Conservation (phyloP, 164 flowering plant genomes). For the Paratinospora sagittata region DNA sequence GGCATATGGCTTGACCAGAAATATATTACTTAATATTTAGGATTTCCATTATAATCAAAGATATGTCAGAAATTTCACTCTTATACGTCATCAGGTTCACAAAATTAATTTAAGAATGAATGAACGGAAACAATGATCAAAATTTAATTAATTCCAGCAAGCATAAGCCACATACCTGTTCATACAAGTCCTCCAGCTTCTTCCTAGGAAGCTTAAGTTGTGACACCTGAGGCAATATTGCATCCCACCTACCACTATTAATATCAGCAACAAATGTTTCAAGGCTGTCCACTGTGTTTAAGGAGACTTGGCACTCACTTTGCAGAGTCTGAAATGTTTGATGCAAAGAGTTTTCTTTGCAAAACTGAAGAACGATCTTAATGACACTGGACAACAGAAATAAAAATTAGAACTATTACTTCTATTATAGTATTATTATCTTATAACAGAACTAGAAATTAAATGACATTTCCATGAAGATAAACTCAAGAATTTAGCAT, state of each 20-base stretch:
- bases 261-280: constrained; percentile 94
- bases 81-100: not conserved
- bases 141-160: not conserved
- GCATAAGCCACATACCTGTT: constrained; percentile 51
- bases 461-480: not conserved
- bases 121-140: not conserved
- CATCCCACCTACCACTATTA: constrained; percentile 95
- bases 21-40: not conserved
- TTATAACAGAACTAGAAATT: not conserved
- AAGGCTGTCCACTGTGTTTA: constrained; percentile 91
- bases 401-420: not conserved
- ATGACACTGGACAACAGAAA: constrained; percentile 60
- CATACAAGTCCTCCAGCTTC: constrained; percentile 93
- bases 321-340: constrained; percentile 91
- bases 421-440: not conserved
- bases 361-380: constrained; percentile 94
- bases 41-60: not conserved
- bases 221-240: constrained; percentile 86
- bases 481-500: not conserved
- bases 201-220: constrained; percentile 96
- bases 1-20: not conserved
- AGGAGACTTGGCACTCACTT: constrained; percentile 92
- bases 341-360: constrained; percentile 93
- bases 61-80: not conserved
- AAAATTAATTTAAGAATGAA: not conserved